Evolutionary conservation across 495 filamentous ascomycete genomes (phyloP).

Genomic region (Podospora conica): DNA sequence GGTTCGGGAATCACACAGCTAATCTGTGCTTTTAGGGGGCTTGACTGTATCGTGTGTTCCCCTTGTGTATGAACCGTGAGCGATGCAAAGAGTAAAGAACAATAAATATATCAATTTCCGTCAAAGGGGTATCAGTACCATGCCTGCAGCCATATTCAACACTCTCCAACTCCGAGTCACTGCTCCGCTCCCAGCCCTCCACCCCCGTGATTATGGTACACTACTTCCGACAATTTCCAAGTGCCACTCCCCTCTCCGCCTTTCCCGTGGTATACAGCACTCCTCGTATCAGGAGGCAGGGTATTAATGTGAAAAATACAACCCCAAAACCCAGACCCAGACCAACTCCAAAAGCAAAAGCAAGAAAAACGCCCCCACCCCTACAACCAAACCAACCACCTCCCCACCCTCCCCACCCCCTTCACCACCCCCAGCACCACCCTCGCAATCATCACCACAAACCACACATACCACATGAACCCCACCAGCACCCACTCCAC

Average conservation of each 20-base stretch:
- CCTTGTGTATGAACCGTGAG: no score
- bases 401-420: conserved; percentile 49
- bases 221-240: not conserved
- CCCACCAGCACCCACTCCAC: conserved; percentile 77
- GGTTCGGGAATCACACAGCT: no score
- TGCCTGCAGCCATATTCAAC: not conserved
- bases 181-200: no score
- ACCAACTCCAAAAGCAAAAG: not conserved
- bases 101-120: not conserved
- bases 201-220: not conserved
- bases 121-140: not conserved
- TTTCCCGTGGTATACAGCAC: not conserved
- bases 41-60: no score
- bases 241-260: not conserved
- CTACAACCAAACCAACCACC: conserved; percentile 76
- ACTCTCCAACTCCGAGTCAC: no score
- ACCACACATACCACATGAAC: conserved; percentile 80
- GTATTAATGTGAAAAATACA: not conserved
- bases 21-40: no score
- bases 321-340: not conserved
- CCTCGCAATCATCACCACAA: conserved; percentile 65
- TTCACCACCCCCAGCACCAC: conserved; percentile 54
- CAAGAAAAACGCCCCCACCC: not conserved
- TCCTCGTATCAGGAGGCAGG: not conserved
- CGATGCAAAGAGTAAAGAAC: no score